Evolutionary conservation across 495 filamentous ascomycete species (phyloP).

Genomic region (Penicillium argentinense): DNA sequence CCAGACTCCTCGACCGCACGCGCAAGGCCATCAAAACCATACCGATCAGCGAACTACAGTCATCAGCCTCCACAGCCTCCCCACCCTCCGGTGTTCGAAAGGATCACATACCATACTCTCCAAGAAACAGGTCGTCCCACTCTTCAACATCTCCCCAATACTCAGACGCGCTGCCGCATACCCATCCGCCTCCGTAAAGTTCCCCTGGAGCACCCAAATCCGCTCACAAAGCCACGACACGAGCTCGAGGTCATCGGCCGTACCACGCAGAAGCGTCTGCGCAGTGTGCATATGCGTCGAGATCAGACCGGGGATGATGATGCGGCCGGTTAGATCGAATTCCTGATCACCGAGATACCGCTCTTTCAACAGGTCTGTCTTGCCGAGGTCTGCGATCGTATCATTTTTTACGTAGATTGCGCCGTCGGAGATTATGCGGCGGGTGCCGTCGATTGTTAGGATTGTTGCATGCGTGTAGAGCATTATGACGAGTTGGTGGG

Average conservation of each 20-base stretch:
- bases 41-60: constrained; percentile 42
- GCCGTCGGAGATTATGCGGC: constrained; percentile 47
- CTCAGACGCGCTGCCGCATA: constrained; percentile 47
- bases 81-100: too few relatives aligned
- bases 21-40: constrained; percentile 47
- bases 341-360: constrained; percentile 29
- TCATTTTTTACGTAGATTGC: constrained; percentile 38
- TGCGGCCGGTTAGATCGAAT: constrained; percentile 36
- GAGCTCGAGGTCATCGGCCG: constrained; percentile 46
- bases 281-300: constrained; percentile 52
- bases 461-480: constrained; percentile 43
- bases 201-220: constrained; percentile 50
- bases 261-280: constrained; percentile 49
- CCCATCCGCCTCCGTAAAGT: constrained; percentile 45
- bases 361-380: constrained; percentile 23
- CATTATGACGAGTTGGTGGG: constrained; percentile 15
- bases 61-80: too few relatives aligned
- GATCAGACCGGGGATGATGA: constrained; percentile 49
- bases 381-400: constrained; percentile 44
- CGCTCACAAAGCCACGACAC: constrained; percentile 49
- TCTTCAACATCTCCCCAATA: constrained; percentile 52
- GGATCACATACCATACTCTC: constrained; percentile 50
- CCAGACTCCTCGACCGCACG: constrained; percentile 48
- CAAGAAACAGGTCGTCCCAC: constrained; percentile 52
- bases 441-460: constrained; percentile 43